Conservation (phyloP, 2,329 filamentous ascomycete genomes). For the Beauveria brongniartii region DNA sequence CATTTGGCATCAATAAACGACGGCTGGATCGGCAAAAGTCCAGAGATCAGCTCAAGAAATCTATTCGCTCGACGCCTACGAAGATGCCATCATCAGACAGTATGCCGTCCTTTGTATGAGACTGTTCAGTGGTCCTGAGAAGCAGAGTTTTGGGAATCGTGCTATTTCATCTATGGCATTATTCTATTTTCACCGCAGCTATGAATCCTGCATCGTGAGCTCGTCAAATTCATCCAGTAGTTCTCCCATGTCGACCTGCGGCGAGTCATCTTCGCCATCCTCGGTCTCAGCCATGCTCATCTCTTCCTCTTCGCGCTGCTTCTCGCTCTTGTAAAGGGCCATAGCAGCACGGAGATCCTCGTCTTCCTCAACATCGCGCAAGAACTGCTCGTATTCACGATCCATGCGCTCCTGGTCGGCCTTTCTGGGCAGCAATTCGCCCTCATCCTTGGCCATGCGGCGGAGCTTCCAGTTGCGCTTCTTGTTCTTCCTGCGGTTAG, state of each 20-base stretch:
- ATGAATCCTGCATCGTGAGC: constrained; percentile 59
- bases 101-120: constrained; percentile 31
- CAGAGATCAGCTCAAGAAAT: constrained; percentile 20
- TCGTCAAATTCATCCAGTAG: constrained; percentile 91
- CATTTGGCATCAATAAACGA: constrained; percentile 27
- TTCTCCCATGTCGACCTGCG: constrained; percentile 69
- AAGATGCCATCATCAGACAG: constrained; percentile 19
- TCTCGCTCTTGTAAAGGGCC: constrained; percentile 71
- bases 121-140: not conserved
- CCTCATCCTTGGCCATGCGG: constrained; percentile 85
- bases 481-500: constrained; percentile 71
- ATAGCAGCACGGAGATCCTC: constrained; percentile 76
- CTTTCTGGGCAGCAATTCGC: constrained; percentile 78
- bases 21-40: constrained; percentile 24
- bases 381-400: constrained; percentile 92
- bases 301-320: constrained; percentile 47
- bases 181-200: constrained; percentile 9
- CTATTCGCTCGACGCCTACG: constrained; percentile 11
- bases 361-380: constrained; percentile 95
- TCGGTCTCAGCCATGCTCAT: constrained; percentile 61
- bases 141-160: not conserved
- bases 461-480: constrained; percentile 88
- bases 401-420: constrained; percentile 83
- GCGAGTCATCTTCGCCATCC: constrained; percentile 57
- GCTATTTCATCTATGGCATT: constrained; percentile 15